Evolutionary conservation across 148 eudicot species (phyloP), one percentile per base, ranked within the genome.

Genomic region (Rhododendron henanense): DNA sequence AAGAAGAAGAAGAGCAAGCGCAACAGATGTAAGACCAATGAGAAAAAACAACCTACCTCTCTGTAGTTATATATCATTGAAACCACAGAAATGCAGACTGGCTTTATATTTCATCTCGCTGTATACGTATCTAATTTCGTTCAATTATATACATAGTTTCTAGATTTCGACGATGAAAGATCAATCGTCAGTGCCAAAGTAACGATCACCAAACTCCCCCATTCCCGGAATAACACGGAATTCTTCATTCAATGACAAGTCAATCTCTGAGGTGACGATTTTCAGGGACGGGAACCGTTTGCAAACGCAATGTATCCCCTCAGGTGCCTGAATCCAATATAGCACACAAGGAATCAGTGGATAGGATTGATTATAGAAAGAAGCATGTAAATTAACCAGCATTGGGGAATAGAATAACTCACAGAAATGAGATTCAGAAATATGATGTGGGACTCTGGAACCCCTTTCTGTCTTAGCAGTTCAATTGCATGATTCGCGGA

Each of bases 121-220:
- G 28, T 28, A 63, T n/a, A n/a, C 44, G 33, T 48, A n/a, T 44
- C 41, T 15, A 82, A 41, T 47, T 28, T 21, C 57, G 48, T 83
- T 39, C 45, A 71, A n/a, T 3, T 31, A 11, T 76, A 79, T 67
- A 71, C 25, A 19, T 41, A 73, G 48, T 39, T 31, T 50, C 4
- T 31, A 10, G 33, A 65, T n/a, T 2, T 11, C 13, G 6, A 25
- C 4, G 7, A 65, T 19, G 21, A 81, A n/a, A 10, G 25, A 44
- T 90, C 86, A 95, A 88, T 96, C 97, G 84, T 96, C 99, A 61
- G 99, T 96, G 85, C 99, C 99, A 86, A 96, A 96, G 89, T 96
- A 96, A 67, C 99, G 99, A 75, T 96, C 99, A n/a, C 99, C 99
- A 84, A 96, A 96, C 88, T 96, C 99, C 44, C 99, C 99, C 92